phyloP scores from a whole-genome alignment of 805 yeast species.

The Cyberlindnera euphorbiae region DNA sequence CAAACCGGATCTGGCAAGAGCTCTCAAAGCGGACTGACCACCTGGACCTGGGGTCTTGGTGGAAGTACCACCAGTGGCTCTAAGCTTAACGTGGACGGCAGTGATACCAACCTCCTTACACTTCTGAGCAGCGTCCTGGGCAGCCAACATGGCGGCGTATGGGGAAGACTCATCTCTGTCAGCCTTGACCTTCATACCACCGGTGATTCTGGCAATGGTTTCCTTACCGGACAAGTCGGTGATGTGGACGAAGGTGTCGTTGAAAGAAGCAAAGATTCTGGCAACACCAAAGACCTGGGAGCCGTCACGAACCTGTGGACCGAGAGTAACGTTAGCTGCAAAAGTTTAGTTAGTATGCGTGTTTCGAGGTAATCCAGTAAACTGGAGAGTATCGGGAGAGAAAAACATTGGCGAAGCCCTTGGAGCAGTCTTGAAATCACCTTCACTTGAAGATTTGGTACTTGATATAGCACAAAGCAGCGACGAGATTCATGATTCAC shows the following conservation, averaged over 20 bases:
- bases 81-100: conserved; percentile 98
- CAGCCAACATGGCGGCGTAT: conserved; percentile 99
- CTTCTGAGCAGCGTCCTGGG: conserved; percentile 98
- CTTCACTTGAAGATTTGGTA: no score
- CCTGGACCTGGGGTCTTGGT: conserved; percentile 99
- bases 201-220: conserved; percentile 99
- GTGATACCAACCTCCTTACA: conserved; percentile 99
- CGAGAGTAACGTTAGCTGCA: conserved; percentile 56
- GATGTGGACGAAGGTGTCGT: conserved; percentile 99
- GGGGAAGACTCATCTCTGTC: conserved; percentile 99
- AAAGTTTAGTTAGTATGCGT: conserved; percentile 19
- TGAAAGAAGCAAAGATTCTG: conserved; percentile 99
- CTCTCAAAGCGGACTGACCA: conserved; percentile 99
- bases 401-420: no score
- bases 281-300: conserved; percentile 99
- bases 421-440: no score
- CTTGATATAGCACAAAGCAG: no score
- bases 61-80: conserved; percentile 99
- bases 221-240: conserved; percentile 99
- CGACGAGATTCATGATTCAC: no score
- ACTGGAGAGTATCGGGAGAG: no score
- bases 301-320: conserved; percentile 92
- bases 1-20: conserved; percentile 99
- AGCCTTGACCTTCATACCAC: conserved; percentile 99
- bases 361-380: no score